Evolutionary conservation across 176 grass and related monocot species (phyloP).

Genomic region (Avena sativa): DNA sequence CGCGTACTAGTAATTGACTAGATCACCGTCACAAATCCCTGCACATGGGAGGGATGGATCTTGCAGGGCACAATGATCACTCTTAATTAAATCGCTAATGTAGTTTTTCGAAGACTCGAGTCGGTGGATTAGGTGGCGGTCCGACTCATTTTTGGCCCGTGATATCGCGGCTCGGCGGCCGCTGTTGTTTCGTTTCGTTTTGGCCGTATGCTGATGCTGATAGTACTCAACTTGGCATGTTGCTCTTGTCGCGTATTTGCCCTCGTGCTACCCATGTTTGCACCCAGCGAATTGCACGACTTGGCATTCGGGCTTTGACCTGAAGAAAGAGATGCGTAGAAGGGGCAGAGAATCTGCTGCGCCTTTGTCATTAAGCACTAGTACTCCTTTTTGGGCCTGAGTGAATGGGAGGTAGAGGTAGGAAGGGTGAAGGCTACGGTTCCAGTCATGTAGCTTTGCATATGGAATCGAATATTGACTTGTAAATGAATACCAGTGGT

Average conservation of each 20-base stretch:
- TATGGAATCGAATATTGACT: not conserved
- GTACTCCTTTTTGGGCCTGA: no score
- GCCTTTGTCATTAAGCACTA: not conserved
- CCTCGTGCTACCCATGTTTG: not conserved
- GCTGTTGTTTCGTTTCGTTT: no score
- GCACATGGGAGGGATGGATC: conserved; percentile 48
- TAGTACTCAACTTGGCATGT: not conserved
- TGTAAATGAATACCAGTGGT: not conserved
- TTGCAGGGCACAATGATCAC: not conserved
- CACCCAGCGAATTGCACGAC: not conserved
- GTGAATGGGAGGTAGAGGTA: not conserved
- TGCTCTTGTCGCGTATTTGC: not conserved
- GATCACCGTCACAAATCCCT: conserved; percentile 41
- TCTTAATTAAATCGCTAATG: conserved; percentile 10
- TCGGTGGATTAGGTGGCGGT: conserved; percentile 36
- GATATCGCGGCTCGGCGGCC: not conserved
- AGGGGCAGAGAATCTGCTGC: no score
- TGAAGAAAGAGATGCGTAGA: not conserved
- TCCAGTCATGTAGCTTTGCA: not conserved
- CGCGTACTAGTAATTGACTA: not conserved
- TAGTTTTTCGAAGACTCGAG: conserved; percentile 22
- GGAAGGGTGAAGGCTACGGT: not conserved
- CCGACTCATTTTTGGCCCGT: conserved; percentile 17
- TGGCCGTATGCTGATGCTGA: not conserved
- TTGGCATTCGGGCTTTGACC: not conserved